Conservation (phyloP, 2,329 filamentous ascomycete genomes). For the Hypoxylon sp. region DNA sequence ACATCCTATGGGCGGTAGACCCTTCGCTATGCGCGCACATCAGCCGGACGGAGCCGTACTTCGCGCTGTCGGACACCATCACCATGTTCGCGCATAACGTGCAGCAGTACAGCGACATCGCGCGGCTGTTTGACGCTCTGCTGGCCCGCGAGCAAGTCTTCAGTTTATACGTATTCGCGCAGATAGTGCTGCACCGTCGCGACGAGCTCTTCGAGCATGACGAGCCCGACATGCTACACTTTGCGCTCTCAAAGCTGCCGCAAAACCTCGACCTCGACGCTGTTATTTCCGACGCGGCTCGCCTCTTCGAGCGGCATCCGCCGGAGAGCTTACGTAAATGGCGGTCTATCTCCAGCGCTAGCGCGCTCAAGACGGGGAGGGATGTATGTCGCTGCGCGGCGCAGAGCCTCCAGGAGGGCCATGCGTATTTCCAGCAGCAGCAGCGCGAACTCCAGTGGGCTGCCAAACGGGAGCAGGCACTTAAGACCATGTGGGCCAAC, state of each 20-base stretch:
- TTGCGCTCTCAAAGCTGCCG: slow-evolving; percentile 87
- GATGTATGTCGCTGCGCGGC: slow-evolving; percentile 61
- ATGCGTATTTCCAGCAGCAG: slow-evolving; percentile 77
- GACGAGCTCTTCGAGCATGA: slow-evolving; percentile 84
- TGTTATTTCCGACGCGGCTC: slow-evolving; percentile 75
- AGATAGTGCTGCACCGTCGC: slow-evolving; percentile 84
- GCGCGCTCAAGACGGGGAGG: slow-evolving; percentile 87
- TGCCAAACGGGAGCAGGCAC: slow-evolving; percentile 67
- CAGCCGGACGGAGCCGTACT: slow-evolving; percentile 85
- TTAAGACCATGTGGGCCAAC: slow-evolving; percentile 71
- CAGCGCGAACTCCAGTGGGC: slow-evolving; percentile 76
- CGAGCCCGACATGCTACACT: slow-evolving; percentile 93
- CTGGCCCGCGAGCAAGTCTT: slow-evolving; percentile 90
- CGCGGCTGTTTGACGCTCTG: slow-evolving; percentile 91
- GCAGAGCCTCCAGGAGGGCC: slow-evolving; percentile 75
- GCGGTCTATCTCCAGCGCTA: slow-evolving; percentile 78
- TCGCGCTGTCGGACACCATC: slow-evolving; percentile 90
- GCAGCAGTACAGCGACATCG: slow-evolving; percentile 87
- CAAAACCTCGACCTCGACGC: slow-evolving; percentile 82
- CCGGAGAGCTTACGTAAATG: slow-evolving; percentile 80
- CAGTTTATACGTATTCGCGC: slow-evolving; percentile 90
- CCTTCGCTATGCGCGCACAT: slow-evolving; percentile 79
- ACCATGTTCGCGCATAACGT: slow-evolving; percentile 98
- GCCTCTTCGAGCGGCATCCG: slow-evolving; percentile 75
- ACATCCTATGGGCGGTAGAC: slow-evolving; percentile 81